These are phyloP conservation scores for Plasmodium vinckei DNA, from an alignment of 169 alveolate genomes.

Conservation along the genomic window DNA sequence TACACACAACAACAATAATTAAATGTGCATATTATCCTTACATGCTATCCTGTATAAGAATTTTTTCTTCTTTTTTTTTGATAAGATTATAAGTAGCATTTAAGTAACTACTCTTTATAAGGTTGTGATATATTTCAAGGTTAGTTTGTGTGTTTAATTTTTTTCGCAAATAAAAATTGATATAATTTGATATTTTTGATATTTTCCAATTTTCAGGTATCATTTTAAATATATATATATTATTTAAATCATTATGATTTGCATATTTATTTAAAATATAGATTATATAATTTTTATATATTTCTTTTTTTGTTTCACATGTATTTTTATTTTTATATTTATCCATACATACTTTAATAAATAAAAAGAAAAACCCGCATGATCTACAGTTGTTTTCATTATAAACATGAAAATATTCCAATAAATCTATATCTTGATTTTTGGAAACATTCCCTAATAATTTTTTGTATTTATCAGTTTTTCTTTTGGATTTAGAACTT, in stretches of 20 bases:
- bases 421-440: constrained; percentile 28
- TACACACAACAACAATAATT: too few species aligned
- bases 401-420: constrained; percentile 41
- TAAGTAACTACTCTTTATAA: constrained; percentile 30
- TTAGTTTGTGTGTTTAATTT: constrained; percentile 16
- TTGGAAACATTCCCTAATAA: constrained; percentile 2
- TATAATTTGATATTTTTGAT: constrained; percentile 15
- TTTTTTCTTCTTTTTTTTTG: constrained; percentile 15
- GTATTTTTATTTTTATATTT: constrained; percentile 4
- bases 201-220: constrained; percentile 60
- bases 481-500: neutral
- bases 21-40: neutral
- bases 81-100: constrained; percentile 28
- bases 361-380: constrained; percentile 46
- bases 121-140: constrained; percentile 40
- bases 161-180: constrained; percentile 19
- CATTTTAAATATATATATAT: constrained; percentile 11
- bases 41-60: constrained; percentile 32
- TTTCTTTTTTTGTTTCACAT: constrained; percentile 4
- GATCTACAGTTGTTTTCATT: constrained; percentile 1
- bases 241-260: constrained; percentile 48
- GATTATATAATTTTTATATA: constrained; percentile 16
- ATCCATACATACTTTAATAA: constrained; percentile 38
- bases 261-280: constrained; percentile 41
- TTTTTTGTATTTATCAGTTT: neutral